Percentiles rank a stretch among this genome's conserved stretches.
Evolutionary conservation across 306 rosid genomes (phyloP).

Genomic region (Sechiopsis laciniata): DNA sequence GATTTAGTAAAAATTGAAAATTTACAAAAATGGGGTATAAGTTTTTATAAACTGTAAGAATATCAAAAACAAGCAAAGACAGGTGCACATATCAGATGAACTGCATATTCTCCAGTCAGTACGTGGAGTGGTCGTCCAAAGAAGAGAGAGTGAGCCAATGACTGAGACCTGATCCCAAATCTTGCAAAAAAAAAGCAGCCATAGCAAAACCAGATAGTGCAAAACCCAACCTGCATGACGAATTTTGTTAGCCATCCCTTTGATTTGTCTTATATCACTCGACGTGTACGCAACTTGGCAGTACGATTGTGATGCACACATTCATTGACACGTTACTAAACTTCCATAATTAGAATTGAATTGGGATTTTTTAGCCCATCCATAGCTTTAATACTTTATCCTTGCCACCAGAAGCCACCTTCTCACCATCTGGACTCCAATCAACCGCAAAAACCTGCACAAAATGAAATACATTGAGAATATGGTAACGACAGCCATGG

Average conservation of each 20-base stretch:
- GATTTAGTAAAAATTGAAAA: not conserved
- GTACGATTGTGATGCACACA: not conserved
- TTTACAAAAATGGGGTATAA: too few species aligned
- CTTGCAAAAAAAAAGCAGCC: too few species aligned
- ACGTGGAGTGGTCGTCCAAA: too few species aligned
- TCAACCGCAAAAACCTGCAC: conserved; percentile 82
- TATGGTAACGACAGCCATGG: conserved; percentile 11
- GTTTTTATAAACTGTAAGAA: too few species aligned
- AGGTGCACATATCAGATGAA: too few species aligned
- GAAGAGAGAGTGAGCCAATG: too few species aligned
- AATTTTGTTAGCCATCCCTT: not conserved
- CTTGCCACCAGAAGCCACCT: conserved; percentile 96
- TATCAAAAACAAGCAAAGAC: too few species aligned
- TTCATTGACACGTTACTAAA: not conserved
- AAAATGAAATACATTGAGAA: conserved; percentile 16
- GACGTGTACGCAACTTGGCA: not conserved
- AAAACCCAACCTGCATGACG: not conserved
- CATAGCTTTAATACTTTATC: conserved; percentile 88
- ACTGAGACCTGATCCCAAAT: too few species aligned
- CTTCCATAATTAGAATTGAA: not conserved
- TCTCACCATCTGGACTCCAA: conserved; percentile 98
- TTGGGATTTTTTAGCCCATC: conserved; percentile 55
- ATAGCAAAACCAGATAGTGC: too few species aligned
- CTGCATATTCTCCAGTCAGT: too few species aligned
- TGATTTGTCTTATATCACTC: not conserved